Evolutionary conservation across 768 basidiomycete genomes (phyloP).

Genomic region (Agaricus subrufescens): DNA sequence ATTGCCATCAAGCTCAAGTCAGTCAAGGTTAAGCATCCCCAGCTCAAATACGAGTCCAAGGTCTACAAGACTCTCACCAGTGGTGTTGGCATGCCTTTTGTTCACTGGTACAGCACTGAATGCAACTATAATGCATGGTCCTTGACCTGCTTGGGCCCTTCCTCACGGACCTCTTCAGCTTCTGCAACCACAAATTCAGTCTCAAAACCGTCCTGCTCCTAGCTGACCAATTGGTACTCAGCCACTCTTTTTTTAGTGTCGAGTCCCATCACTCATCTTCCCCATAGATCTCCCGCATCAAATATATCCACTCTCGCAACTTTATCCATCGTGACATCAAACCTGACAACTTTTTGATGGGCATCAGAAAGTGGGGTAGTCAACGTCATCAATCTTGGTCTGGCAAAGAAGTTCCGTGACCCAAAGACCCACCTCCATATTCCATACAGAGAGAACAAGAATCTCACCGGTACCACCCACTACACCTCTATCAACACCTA

Average conservation of each 20-base stretch:
- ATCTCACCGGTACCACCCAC: slow-evolving; percentile 95
- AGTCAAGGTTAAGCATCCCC: slow-evolving; percentile 99
- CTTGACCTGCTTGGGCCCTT: slow-evolving; percentile 92
- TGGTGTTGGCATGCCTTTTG: slow-evolving; percentile 98
- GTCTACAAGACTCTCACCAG: slow-evolving; percentile 98
- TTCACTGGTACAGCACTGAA: slow-evolving; percentile 91
- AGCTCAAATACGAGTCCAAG: slow-evolving; percentile 97
- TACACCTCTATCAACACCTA: slow-evolving; percentile 99
- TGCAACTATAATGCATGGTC: slow-evolving; percentile 99
- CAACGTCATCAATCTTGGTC: slow-evolving; percentile 96
- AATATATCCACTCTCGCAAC: slow-evolving; percentile 99
- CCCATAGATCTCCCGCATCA: slow-evolving; percentile 89
- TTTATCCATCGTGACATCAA: slow-evolving; percentile 98
- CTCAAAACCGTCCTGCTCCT: slow-evolving; percentile 96
- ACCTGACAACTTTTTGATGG: slow-evolving; percentile 99
- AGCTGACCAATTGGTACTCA: slow-evolving; percentile 85
- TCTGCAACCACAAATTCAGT: slow-evolving; percentile 95
- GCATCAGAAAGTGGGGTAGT: slow-evolving; percentile 99
- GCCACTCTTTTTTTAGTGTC: slow-evolving; percentile 13
- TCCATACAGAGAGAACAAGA: slow-evolving; percentile 99
- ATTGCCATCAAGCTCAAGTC: slow-evolving; percentile 99
- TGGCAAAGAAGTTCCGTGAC: slow-evolving; percentile 99
- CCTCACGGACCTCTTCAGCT: slow-evolving; percentile 89
- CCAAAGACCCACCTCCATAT: slow-evolving; percentile 99
- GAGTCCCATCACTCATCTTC: slow-evolving; percentile 19